Conservation (phyloP, 2,329 filamentous ascomycete genomes). For the Botrytis aclada region DNA sequence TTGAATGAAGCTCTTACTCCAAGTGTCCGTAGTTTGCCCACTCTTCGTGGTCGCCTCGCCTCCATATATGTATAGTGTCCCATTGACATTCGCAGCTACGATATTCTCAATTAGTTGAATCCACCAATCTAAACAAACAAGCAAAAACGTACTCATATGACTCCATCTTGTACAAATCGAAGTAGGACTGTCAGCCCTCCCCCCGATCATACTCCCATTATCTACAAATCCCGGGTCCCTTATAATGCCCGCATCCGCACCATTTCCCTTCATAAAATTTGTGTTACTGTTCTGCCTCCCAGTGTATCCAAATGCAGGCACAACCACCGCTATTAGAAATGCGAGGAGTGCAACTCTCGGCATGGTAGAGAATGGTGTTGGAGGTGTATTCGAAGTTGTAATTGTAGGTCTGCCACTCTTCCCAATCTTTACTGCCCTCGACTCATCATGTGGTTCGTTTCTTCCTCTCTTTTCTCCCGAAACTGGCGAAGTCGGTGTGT, state of each 20-base stretch:
- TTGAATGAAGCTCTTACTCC: constrained; percentile 53
- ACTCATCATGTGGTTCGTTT: not conserved
- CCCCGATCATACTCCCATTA: constrained; percentile 37
- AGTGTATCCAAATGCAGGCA: constrained; percentile 45
- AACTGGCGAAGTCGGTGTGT: not conserved
- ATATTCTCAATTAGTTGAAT: not conserved
- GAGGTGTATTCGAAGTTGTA: constrained; percentile 45
- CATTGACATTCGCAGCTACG: constrained; percentile 62
- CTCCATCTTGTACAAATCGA: constrained; percentile 64
- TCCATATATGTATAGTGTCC: constrained; percentile 73
- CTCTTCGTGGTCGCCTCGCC: constrained; percentile 59
- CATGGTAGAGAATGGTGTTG: constrained; percentile 43
- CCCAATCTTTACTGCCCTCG: not conserved
- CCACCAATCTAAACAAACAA: not conserved
- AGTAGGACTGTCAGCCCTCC: constrained; percentile 48
- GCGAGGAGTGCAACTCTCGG: constrained; percentile 48
- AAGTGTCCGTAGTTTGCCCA: constrained; percentile 60
- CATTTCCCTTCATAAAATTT: constrained; percentile 30
- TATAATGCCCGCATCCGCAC: constrained; percentile 50
- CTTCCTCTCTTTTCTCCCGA: not conserved
- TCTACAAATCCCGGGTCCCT: constrained; percentile 35
- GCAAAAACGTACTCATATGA: constrained; percentile 51
- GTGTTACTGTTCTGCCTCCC: constrained; percentile 43
- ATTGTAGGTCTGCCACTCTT: constrained; percentile 41
- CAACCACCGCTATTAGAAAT: constrained; percentile 49